phyloP scores from a whole-genome alignment of 169 alveolate species.

The Besnoitia besnoiti region DNA sequence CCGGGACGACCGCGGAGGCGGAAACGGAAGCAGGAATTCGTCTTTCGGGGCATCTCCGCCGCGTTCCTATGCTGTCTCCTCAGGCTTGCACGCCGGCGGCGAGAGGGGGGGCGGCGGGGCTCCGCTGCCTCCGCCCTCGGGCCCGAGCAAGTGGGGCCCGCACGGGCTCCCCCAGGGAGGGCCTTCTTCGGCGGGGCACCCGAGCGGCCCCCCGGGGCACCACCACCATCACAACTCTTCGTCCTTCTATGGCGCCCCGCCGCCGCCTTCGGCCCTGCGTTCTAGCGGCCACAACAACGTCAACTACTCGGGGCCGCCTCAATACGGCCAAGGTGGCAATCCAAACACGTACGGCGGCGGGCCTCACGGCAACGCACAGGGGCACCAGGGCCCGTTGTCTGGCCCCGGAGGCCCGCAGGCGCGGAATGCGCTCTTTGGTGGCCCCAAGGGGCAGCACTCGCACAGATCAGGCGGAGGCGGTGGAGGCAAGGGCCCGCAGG shows the following conservation, averaged over 20 bases:
- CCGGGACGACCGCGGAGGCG: too few relatives aligned
- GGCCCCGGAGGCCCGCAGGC: conserved; percentile 27
- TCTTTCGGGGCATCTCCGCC: too few relatives aligned
- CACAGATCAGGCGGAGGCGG: neutral
- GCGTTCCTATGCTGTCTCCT: too few relatives aligned
- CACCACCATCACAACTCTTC: neutral
- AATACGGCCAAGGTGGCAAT: neutral
- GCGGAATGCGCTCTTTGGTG: conserved; percentile 11
- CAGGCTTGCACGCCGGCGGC: too few relatives aligned
- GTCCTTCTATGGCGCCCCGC: neutral
- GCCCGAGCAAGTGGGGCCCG: too few relatives aligned
- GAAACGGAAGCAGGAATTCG: too few relatives aligned
- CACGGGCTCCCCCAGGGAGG: too few relatives aligned
- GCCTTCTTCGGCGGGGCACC: too few relatives aligned
- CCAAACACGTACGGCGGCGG: neutral
- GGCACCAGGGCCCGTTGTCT: neutral
- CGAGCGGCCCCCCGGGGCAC: too few relatives aligned
- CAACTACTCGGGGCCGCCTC: neutral
- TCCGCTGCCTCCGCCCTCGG: too few relatives aligned
- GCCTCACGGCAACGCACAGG: neutral
- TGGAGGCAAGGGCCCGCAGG: neutral
- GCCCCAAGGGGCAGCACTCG: neutral
- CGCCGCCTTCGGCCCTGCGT: conserved; percentile 1
- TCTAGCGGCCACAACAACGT: neutral
- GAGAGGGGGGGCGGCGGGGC: too few relatives aligned